Evolutionary conservation across 2,329 filamentous ascomycete species (phyloP), one percentile per base, ranked within the genome.

Genomic region (Alternaria ethzedia): DNA sequence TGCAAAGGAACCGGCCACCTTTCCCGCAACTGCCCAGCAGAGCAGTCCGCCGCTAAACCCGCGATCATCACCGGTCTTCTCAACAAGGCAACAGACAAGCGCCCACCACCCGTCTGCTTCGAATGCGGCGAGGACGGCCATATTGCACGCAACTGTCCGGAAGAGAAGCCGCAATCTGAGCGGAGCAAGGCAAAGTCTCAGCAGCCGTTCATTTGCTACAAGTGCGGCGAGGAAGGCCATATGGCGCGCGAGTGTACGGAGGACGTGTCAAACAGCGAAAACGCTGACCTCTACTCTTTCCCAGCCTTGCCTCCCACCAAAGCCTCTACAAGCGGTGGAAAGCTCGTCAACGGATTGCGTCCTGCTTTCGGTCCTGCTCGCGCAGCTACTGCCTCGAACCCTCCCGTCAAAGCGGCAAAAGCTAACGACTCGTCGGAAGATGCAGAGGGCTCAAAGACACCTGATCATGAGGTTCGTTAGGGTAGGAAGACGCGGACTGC

Each of bases 401-500:
- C 49, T 49, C 3, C 52, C 44, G 59, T 52, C 47, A 50, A 55
- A 1, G 3, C 47, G 12, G 36, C 36, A 41, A 41, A 41, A 5
- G 36, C 36, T 17, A 46, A 71, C 21, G 61, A 63, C 15, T 44
- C 65, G 21, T 11, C 13, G 6, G 21, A 54, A 9, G 69, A 68
- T 41, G 70, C 66, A 10, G 66, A 69, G 32, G 67, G 65, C 5
- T 26, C 70, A 3, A 51, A 28, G 13, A 71, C 70, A 10, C 71
- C 67, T 43, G 66, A 67, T 41, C 57, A 61, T 13, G 64, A 69
- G 55, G 67, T 68, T 20, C 44, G 61, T 6, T 25, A 20, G 17
- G 65, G 68, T 5, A 63, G 73, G 57, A 43, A 60, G 23, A 72
- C 69, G 8, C 59, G 68, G 2, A 64, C 62, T 20, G 66, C 65